These are phyloP conservation scores for Russula ochroleuca DNA, from an alignment of 768 basidiomycete species.

Conservation along the genomic window DNA sequence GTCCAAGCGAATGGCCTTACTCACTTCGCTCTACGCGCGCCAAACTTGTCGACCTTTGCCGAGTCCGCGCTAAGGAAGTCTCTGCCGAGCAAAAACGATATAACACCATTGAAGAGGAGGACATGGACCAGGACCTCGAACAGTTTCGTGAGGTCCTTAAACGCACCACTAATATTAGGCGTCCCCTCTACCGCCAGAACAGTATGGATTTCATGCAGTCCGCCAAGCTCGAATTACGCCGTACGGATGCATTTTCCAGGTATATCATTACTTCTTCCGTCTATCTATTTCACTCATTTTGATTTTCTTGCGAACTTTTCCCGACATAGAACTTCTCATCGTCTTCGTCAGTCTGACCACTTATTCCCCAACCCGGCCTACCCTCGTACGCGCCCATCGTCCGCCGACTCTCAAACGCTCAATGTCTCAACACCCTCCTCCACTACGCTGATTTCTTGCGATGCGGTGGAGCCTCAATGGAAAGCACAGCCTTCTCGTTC, in stretches of 20 bases:
- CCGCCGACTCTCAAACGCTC: slow-evolving; percentile 45
- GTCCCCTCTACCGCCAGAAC: slow-evolving; percentile 72
- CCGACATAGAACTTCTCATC: slow-evolving; percentile 22
- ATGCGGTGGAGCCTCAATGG: slow-evolving; percentile 15
- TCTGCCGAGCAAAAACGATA: slow-evolving; percentile 36
- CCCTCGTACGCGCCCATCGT: slow-evolving; percentile 47
- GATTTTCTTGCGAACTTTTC: slow-evolving; percentile 6
- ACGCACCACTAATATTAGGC: slow-evolving; percentile 46
- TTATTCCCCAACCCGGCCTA: slow-evolving; percentile 58
- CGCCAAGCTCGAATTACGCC: slow-evolving; percentile 44
- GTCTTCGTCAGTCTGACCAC: slow-evolving; percentile 37
- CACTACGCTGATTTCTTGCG: slow-evolving; percentile 25
- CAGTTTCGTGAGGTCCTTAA: slow-evolving; percentile 40
- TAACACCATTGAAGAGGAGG: slow-evolving; percentile 47
- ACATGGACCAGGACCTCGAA: slow-evolving; percentile 32
- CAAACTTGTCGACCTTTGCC: slow-evolving; percentile 78
- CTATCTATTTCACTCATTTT: background rate
- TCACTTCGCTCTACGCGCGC: slow-evolving; percentile 76
- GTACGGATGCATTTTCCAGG: slow-evolving; percentile 57
- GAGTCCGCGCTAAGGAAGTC: slow-evolving; percentile 53
- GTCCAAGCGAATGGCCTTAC: slow-evolving; percentile 76
- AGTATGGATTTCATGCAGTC: slow-evolving; percentile 81
- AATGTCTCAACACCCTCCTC: slow-evolving; percentile 33
- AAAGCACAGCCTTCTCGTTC: slow-evolving; percentile 18
- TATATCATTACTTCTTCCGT: slow-evolving; percentile 39